A percentile compares a stretch with the other conserved stretches of the same genome.
These are phyloP conservation scores for Flaveria brownii DNA, from an alignment of 129 eudicot genomes.

Conservation along the genomic window DNA sequence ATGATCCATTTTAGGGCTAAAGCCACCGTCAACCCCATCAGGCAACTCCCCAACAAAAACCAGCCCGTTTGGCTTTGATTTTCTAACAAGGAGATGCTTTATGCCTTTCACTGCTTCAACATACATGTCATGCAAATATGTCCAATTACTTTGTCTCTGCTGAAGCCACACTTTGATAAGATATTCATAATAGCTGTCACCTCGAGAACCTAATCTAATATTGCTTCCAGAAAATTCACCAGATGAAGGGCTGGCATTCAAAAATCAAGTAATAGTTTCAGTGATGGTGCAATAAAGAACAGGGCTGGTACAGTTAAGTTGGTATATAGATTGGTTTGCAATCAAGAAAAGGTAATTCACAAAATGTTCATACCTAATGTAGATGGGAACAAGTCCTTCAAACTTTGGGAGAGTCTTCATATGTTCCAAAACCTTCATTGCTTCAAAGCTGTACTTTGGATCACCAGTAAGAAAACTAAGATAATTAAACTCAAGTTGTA, in stretches of 20 bases:
- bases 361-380: constrained; percentile 58
- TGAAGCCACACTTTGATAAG: constrained; percentile 97
- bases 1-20: constrained; percentile 98
- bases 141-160: constrained; percentile 56
- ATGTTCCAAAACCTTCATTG: constrained; percentile 95
- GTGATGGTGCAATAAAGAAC: not conserved
- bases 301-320: not conserved
- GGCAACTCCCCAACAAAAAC: constrained; percentile 94
- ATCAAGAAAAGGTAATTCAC: not conserved
- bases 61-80: constrained; percentile 82
- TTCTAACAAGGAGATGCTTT: constrained; percentile 81
- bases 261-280: constrained; percentile 2
- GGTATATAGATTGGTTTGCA: not conserved
- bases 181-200: constrained; percentile 98
- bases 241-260: constrained; percentile 69
- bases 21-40: constrained; percentile 58
- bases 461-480: constrained; percentile 82
- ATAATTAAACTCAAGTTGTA: constrained; percentile 93
- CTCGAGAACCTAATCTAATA: constrained; percentile 96
- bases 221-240: constrained; percentile 87
- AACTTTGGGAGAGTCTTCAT: constrained; percentile 79
- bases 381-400: constrained; percentile 94
- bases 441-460: constrained; percentile 69
- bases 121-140: constrained; percentile 81
- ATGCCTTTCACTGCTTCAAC: constrained; percentile 91